Base-by-base conservation (phyloP, 1,139 yeast genomes). In the Pichia kudriavzevii region DNA sequence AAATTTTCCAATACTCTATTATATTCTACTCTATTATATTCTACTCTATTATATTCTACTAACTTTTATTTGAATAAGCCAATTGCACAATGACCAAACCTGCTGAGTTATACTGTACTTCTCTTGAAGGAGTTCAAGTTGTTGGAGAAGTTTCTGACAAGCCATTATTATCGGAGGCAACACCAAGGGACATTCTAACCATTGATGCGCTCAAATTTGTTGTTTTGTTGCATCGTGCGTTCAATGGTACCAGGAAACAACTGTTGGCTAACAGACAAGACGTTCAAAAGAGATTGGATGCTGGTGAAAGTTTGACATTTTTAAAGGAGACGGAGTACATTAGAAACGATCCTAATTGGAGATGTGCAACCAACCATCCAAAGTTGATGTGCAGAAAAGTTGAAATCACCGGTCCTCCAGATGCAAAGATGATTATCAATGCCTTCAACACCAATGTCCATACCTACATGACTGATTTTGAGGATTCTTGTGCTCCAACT, bases 401-500 rank as follows among this genome's bases (percentile, higher is more conserved):
- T 30, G 95, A 85, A 61, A 83, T 85, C 59, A 85, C 95, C 22
- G 95, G 95, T 30, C 95, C 95, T 22, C 82, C 84, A 38, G 88
- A 81, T 59, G 75, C 95, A 49, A 87, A 87, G 60, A 87, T 87
- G 96, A 80, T 87, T 48, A 81, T 87, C 58, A 87, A 87, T 56
- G 96, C 96, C 14, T 72, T 87, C 56, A 87, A 87, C 64, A 77
- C 95, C 4, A 74, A 75, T 40, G 95, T 87, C 30, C 85, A 82
- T 56, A 84, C 95, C 32, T 87, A 87, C 61, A 87, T 87, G 96
- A 79, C 93, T 30, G 97, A 87, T 64, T 83, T 87, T 51, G 96
- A 87, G 62, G 96, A 87, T 64, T 84, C 95, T 22, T 78, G 87
- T 51, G 79, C 96, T 22, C 98, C 98, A 49, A 88, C 97, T 23